phyloP scores from a whole-genome alignment of 305 asterid species.

The Solanum chacoense region DNA sequence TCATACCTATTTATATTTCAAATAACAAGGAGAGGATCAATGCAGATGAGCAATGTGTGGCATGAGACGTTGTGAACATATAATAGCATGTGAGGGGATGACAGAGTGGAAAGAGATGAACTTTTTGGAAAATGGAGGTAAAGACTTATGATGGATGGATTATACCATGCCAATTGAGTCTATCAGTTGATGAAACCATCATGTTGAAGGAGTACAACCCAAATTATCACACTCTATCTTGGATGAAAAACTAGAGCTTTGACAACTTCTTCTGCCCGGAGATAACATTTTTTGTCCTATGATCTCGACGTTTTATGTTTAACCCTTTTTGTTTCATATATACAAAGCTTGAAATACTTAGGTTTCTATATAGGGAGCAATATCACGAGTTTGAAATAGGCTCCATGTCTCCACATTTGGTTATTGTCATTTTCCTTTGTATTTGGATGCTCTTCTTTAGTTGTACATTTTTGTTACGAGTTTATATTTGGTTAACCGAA shows the following conservation, averaged over 20 bases:
- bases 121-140: slow-evolving; percentile 69
- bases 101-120: slow-evolving; percentile 58
- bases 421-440: neutral
- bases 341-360: neutral
- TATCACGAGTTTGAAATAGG: neutral
- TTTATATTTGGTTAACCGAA: neutral
- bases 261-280: slow-evolving; percentile 66
- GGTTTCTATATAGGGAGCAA: neutral
- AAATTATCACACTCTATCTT: slow-evolving; percentile 55
- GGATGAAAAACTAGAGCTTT: slow-evolving; percentile 73
- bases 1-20: too few relatives aligned
- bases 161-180: slow-evolving; percentile 38
- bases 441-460: neutral
- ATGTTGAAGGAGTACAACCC: slow-evolving; percentile 52
- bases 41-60: slow-evolving; percentile 81
- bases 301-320: neutral
- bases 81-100: slow-evolving; percentile 75
- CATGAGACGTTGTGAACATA: slow-evolving; percentile 60
- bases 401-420: neutral
- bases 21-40: slow-evolving; percentile 44
- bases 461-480: neutral
- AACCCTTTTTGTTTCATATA: neutral
- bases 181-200: slow-evolving; percentile 32
- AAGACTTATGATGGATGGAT: slow-evolving; percentile 76
- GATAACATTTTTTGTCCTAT: slow-evolving; percentile 12